Evolutionary conservation across 1,284 basidiomycete genomes (phyloP), one percentile per base, ranked within the genome.

Genomic region (Pascua guehoae): DNA sequence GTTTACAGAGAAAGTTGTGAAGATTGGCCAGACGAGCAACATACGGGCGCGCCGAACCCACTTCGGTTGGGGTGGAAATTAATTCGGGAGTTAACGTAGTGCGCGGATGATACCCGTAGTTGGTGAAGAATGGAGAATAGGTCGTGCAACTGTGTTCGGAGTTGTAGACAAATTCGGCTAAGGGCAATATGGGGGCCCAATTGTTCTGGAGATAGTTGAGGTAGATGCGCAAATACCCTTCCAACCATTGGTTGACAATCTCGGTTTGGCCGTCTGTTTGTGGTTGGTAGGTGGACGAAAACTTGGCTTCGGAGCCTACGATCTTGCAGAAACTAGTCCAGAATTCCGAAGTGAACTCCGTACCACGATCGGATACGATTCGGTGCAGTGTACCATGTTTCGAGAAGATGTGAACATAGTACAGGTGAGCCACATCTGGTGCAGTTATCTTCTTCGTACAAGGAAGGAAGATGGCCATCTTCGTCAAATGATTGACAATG

Each of bases 181-280:
- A 52, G 0, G 78, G 72, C 1, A 83, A 67, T n/a, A 75, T 76
- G 11, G 77, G 14, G 0, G 68, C 56, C 82, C 81, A 84, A 11
- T 81, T 76, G 37, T 68, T 65, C 57, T 83, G 79, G 12, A 78
- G 67, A 15, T 73, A 65, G 37, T 78, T 71, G 4, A 16, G 15
- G 52, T 59, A 72, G 17, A 60, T 41, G 7, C 65, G 58, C 4
- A 73, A 53, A 46, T 66, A 74, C 68, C 80, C 78, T 46, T 83
- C 78, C 1, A 84, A 58, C 0, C 63, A 69, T 56, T 81, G 79
- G 59, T 82, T 82, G 14, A 75, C 59, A 0, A 67, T 51, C 64
- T 83, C 78, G 0, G 79, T 79, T 50, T 81, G 78, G 0, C 81
- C 79, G 55, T 83, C 77, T 0, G 78, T 73, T 57, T 81, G 69